Percentiles rank a stretch among this genome's conserved stretches.
Conservation (phyloP, 768 basidiomycete species). For the Gymnopilus junonius region DNA sequence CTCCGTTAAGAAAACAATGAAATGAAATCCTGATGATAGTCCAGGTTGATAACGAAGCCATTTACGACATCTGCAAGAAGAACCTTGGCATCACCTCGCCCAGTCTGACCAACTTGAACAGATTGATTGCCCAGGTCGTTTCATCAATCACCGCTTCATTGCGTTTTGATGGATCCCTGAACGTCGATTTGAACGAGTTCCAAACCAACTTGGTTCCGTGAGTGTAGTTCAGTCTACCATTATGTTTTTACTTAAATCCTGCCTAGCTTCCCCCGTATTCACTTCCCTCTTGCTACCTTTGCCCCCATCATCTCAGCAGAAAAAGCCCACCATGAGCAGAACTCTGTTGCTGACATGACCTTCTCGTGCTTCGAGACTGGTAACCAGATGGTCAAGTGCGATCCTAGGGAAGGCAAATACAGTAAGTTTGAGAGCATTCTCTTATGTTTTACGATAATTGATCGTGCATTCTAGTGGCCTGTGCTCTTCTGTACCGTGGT, state of each 20-base stretch:
- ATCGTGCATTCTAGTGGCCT: constrained; percentile 69
- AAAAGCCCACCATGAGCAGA: constrained; percentile 95
- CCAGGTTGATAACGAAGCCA: constrained; percentile 98
- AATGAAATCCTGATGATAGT: not conserved
- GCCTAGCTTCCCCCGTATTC: constrained; percentile 93
- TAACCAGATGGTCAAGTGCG: constrained; percentile 96
- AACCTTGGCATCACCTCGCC: constrained; percentile 85
- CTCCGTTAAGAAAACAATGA: not conserved
- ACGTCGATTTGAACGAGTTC: constrained; percentile 98
- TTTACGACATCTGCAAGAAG: constrained; percentile 99
- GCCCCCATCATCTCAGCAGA: constrained; percentile 95
- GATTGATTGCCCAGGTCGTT: constrained; percentile 97
- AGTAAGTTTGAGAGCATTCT: constrained; percentile 53
- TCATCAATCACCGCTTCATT: constrained; percentile 97
- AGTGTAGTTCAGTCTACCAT: constrained; percentile 35
- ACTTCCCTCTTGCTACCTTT: constrained; percentile 97
- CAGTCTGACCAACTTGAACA: constrained; percentile 92
- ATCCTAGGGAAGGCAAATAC: constrained; percentile 98
- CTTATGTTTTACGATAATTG: constrained; percentile 2
- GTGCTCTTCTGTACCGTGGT: constrained; percentile 90
- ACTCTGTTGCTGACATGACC: constrained; percentile 98
- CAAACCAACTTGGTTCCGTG: constrained; percentile 98
- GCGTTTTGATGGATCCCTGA: constrained; percentile 96
- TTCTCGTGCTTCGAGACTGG: constrained; percentile 97
- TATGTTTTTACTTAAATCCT: constrained; percentile 10